phyloP scores from a whole-genome alignment of 73 alveolate species.

The Paramecium tetraurelia region DNA sequence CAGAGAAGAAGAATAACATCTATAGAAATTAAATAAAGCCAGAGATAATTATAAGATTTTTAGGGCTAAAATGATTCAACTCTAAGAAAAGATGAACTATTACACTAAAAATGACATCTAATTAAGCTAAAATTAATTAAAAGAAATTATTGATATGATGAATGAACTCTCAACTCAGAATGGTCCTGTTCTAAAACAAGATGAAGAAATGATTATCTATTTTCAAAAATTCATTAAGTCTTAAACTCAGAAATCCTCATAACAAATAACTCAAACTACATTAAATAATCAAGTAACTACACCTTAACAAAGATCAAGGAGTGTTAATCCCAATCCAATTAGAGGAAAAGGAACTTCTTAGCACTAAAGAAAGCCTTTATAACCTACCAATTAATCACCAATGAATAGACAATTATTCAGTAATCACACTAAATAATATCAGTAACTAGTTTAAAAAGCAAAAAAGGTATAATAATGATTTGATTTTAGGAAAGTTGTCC shows the following conservation, averaged over 20 bases:
- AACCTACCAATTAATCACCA: conserved; percentile 5
- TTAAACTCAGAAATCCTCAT: background rate
- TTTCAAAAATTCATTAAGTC: background rate
- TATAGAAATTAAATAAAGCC: conserved; percentile 13
- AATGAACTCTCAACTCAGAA: background rate
- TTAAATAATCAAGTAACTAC: background rate
- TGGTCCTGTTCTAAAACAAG: background rate
- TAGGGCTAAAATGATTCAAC: background rate
- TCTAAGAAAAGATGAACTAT: background rate
- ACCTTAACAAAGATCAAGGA: background rate
- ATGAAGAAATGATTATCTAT: background rate
- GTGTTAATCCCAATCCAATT: background rate
- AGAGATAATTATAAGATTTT: conserved; percentile 21
- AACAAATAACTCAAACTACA: background rate
- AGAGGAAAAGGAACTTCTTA: conserved; percentile 40
- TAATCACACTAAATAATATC: background rate
- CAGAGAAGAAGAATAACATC: conserved; percentile 12
- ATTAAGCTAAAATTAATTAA: background rate
- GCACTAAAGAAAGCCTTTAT: conserved; percentile 23
- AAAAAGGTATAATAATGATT: background rate
- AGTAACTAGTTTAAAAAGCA: background rate
- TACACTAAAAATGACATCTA: background rate
- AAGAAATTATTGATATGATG: conserved; percentile 27
- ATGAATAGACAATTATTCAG: background rate
- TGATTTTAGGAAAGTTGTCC: conserved; percentile 26